A percentile compares a stretch with the other conserved stretches of the same genome.
Evolutionary conservation across 805 yeast genomes (phyloP).

Genomic region (Suhomyces vadensis): DNA sequence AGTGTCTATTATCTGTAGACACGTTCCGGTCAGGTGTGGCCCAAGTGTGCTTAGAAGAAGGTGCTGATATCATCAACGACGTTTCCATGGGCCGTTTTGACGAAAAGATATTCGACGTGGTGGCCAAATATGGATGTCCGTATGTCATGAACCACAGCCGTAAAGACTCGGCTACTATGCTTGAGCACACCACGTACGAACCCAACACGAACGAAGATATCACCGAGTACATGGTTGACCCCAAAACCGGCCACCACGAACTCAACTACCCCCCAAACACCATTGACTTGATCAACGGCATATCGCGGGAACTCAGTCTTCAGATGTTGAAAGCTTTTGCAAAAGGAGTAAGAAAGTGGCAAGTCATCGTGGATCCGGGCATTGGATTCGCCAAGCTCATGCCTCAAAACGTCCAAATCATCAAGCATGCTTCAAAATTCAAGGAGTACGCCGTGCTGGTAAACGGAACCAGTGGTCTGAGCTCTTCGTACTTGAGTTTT

Average conservation of each 20-base stretch:
- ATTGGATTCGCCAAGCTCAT: slow-evolving; percentile 89
- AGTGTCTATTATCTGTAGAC: slow-evolving; percentile 74
- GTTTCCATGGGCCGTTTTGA: slow-evolving; percentile 81
- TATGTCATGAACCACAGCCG: slow-evolving; percentile 83
- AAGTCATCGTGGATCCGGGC: slow-evolving; percentile 90
- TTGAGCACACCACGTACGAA: slow-evolving; percentile 53
- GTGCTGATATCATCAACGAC: slow-evolving; percentile 92
- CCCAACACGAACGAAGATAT: slow-evolving; percentile 37
- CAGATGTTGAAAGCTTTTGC: slow-evolving; percentile 57
- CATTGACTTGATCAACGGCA: slow-evolving; percentile 49
- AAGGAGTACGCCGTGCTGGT: slow-evolving; percentile 48
- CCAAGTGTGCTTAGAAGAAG: slow-evolving; percentile 59
- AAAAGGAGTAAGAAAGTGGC: slow-evolving; percentile 83
- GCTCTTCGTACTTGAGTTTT: slow-evolving; percentile 40
- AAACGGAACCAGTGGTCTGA: slow-evolving; percentile 21
- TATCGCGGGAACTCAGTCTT: slow-evolving; percentile 63
- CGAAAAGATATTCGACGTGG: slow-evolving; percentile 59
- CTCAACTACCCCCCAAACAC: slow-evolving; percentile 19
- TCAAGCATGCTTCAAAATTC: slow-evolving; percentile 50
- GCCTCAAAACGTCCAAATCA: slow-evolving; percentile 66
- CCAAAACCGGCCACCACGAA: slow-evolving; percentile 24
- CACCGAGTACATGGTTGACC: slow-evolving; percentile 37
- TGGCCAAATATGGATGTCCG: slow-evolving; percentile 72
- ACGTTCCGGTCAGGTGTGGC: slow-evolving; percentile 84
- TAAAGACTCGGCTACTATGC: slow-evolving; percentile 80